Evolutionary conservation across 2,329 filamentous ascomycete genomes (phyloP).

Genomic region (Magnaporthiopsis rhizophila): DNA sequence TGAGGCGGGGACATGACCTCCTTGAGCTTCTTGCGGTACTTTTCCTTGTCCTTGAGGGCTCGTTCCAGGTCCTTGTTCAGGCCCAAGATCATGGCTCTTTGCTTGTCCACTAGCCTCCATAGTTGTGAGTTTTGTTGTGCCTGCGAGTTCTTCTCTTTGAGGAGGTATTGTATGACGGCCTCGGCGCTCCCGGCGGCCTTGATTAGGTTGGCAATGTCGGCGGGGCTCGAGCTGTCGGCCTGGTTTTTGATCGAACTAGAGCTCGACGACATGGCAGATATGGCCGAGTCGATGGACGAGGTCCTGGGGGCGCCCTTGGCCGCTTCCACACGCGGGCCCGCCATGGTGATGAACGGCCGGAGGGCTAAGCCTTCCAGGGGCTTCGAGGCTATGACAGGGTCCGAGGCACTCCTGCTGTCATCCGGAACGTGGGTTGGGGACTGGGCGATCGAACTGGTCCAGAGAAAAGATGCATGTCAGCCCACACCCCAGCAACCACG

Average conservation of each 20-base stretch:
- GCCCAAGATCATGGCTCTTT: conserved; percentile 85
- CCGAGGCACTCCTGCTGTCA: conserved; percentile 39
- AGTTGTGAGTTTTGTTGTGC: conserved; percentile 85
- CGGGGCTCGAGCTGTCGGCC: conserved; percentile 39
- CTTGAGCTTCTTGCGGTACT: conserved; percentile 84
- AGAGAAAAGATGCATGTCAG: conserved; percentile 4
- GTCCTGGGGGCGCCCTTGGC: conserved; percentile 52
- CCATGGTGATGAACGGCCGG: conserved; percentile 35
- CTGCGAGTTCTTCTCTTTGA: conserved; percentile 87
- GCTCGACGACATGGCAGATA: conserved; percentile 64
- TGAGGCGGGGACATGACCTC: conserved; percentile 48
- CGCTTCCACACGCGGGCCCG: conserved; percentile 34
- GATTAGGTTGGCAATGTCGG: conserved; percentile 75
- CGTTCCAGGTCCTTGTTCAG: conserved; percentile 92
- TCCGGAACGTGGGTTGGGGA: conserved; percentile 32
- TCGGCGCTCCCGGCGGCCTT: conserved; percentile 82
- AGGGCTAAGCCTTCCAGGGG: conserved; percentile 31
- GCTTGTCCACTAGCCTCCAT: conserved; percentile 95
- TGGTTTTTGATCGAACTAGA: conserved; percentile 49
- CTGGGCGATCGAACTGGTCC: conserved; percentile 18
- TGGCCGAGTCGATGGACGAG: conserved; percentile 88
- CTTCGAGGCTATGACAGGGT: conserved; percentile 34
- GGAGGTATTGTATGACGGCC: conserved; percentile 75
- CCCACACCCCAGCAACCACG: conserved; percentile 1
- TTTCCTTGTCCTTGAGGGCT: conserved; percentile 87